Conservation (phyloP, 2,329 filamentous ascomycete species). For the Rutstroemia sp. region DNA sequence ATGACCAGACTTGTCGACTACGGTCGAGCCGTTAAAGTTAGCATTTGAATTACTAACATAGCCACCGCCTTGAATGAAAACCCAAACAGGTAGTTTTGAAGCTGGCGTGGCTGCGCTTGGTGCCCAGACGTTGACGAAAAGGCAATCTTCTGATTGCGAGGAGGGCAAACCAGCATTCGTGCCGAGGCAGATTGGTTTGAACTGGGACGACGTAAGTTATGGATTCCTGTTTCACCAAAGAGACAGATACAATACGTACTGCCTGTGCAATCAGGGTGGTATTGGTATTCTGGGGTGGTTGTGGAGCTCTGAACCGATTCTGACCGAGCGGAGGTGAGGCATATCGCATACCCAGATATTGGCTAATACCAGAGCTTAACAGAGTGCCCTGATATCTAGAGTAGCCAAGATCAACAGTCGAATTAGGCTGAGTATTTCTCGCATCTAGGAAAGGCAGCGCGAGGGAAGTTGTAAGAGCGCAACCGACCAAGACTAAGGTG, state of each 20-base stretch:
- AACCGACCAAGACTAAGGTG: not conserved
- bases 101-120: constrained; percentile 33
- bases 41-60: constrained; percentile 42
- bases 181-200: constrained; percentile 10
- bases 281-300: not conserved
- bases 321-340: constrained; percentile 59
- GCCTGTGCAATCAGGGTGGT: not conserved
- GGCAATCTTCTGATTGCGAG: constrained; percentile 31
- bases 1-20: constrained; percentile 37
- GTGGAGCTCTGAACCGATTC: constrained; percentile 50
- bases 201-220: not conserved
- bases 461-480: not conserved
- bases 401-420: constrained; percentile 52
- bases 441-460: not conserved
- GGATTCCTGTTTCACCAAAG: not conserved
- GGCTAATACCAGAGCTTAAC: constrained; percentile 48
- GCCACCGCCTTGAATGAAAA: constrained; percentile 44
- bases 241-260: not conserved
- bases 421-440: not conserved
- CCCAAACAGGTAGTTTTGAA: constrained; percentile 45
- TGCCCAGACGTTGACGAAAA: constrained; percentile 40
- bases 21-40: constrained; percentile 43
- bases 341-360: constrained; percentile 69
- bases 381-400: constrained; percentile 53
- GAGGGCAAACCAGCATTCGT: not conserved